Percentiles rank a stretch among this genome's conserved stretches.
These are phyloP conservation scores for Tolypocladium cylindrosporum DNA, from an alignment of 2,329 filamentous ascomycete species.

Conservation along the genomic window DNA sequence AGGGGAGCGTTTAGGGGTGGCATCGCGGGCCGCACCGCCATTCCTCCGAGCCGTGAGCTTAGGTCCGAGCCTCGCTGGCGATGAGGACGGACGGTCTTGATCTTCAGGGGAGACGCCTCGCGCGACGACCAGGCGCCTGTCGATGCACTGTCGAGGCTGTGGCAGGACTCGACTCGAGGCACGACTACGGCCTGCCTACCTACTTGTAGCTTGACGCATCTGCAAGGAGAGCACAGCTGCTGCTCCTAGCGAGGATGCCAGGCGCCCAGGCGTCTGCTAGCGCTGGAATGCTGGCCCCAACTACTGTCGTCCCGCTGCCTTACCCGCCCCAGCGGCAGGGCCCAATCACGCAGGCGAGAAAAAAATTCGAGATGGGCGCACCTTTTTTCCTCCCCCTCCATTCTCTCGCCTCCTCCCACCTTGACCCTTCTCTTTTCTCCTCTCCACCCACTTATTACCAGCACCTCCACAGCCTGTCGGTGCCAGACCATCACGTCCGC, in stretches of 20 bases:
- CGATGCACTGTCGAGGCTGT: too few species aligned
- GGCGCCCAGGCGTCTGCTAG: background rate
- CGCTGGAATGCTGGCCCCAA: background rate
- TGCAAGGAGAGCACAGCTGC: too few species aligned
- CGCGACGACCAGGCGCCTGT: too few species aligned
- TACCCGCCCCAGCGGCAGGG: background rate
- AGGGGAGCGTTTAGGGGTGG: background rate
- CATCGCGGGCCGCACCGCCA: background rate
- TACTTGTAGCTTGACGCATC: too few species aligned
- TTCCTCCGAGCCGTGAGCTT: background rate
- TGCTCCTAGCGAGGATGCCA: too few species aligned
- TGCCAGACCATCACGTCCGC: slow-evolving; percentile 10
- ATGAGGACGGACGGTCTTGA: too few species aligned
- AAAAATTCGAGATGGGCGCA: slow-evolving; percentile 22
- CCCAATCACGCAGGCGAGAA: slow-evolving; percentile 27
- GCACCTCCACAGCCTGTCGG: slow-evolving; percentile 12
- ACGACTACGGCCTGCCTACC: too few species aligned
- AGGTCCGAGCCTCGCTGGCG: background rate
- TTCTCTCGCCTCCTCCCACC: slow-evolving; percentile 17
- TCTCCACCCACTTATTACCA: slow-evolving; percentile 9
- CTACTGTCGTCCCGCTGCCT: background rate
- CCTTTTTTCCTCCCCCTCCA: slow-evolving; percentile 16
- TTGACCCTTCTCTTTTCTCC: slow-evolving; percentile 11
- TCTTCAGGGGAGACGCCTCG: too few species aligned
- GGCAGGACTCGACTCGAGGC: too few species aligned